Evolutionary conservation across 2,329 filamentous ascomycete species (phyloP), one percentile per base, ranked within the genome.

Genomic region (Trichoderma harzianum): DNA sequence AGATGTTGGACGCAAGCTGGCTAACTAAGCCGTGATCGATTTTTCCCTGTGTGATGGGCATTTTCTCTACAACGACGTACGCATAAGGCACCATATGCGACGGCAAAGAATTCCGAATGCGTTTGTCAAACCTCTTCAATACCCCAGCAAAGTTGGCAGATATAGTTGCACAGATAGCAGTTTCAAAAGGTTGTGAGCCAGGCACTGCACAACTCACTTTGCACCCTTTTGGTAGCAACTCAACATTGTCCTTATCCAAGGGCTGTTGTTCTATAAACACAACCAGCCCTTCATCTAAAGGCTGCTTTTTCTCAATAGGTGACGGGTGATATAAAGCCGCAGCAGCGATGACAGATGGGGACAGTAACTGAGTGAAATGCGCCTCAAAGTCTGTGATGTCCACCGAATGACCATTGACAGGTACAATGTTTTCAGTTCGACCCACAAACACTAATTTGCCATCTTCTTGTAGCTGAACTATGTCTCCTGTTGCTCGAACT

Each of bases 11-110:
- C 14, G 57, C 57, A 32, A 60, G 30, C 18, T 60, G 18, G 12
- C 36, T 60, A 16, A 34, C n/a, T 14, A 60, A 36, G n/a, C 57
- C 8, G 57, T 36, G 57, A 14, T 60, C 30, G 6, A 34, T 14
- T 65, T 63, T n/a, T 43, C 53, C 81, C 82, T 4, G 76, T 72
- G 7, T 76, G 74, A 21, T 73, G 70, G 1, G 82, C 81, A 7
- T 76, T 74, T 51, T 74, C 75, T n/a, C 69, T 72, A 18, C 79
- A 80, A 63, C 79, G 79, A 18, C 79, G 77, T 65, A 65, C 12
- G 62, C 32, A 28, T 16, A 47, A 24, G 62, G 62, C 24, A 65
- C n/a, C 62, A 65, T 65, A n/a, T 65, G 62, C 16, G 62, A 65
- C 24, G 62, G 62, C 6, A 65, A 21, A 5, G 62, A 65, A n/a